Base-by-base conservation (phyloP, 2,329 filamentous ascomycete genomes). In the Nemania bipapillata region DNA sequence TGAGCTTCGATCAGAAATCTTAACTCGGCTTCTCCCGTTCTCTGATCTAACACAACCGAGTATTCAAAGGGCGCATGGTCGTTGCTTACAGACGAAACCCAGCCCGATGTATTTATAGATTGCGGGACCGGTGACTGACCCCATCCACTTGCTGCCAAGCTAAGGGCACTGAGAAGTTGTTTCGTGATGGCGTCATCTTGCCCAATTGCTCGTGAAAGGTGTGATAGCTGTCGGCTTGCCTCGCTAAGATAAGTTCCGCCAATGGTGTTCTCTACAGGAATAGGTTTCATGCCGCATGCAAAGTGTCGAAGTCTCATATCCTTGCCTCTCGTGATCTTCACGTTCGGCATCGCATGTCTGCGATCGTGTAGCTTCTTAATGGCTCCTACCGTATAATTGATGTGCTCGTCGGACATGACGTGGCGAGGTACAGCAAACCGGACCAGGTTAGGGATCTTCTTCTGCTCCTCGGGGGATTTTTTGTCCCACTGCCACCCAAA, bases 401-500 rank as follows among this genome's bases (percentile, higher is more conserved):
- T 72, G 49, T 74, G 72, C 49, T 71, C 40, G 12, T 70, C 67
- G 17, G 68, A 72, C 32, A 73, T 52, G 24, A 73, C 69, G 30
- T 74, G 55, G 9, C 73, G 69, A 42, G 70, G 73, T 20, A 72
- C 64, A 1, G 72, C 73, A 56, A 74, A 72, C 15, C 70, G 70
- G 40, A 74, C 73, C 28, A 72, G 52, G 30, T 73, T 70, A 4
- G 70, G 71, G 32, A 73, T 69, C 26, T 57, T 55, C 1, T 42
- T 54, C 11, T 63, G 70, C 17, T 67, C 24, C 35, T 62, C 67
- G 3, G 66, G 68, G 6, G 68, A 11, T 57, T 73, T 64, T 15
- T 68, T 72, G 37, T 74, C 73, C 71, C 70, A 73, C 61, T 73
- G 59, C 73, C 73, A 73, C 0, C 59, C 68, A 24, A 73, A 73